Base-by-base conservation (phyloP, 331 rosid genomes). In the Acacia concinna region DNA sequence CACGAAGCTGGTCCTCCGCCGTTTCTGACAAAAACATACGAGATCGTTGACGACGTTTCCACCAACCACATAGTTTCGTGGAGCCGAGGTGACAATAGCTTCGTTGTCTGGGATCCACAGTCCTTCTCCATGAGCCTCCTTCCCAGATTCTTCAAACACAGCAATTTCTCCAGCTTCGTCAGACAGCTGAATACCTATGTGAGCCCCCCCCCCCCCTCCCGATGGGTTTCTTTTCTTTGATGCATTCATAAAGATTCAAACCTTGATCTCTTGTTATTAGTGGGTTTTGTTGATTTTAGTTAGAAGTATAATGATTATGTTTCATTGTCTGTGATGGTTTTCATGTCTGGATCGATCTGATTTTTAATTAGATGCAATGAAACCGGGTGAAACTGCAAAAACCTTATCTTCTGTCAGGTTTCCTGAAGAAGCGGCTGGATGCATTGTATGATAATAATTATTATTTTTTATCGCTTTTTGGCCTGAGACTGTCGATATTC, bases 171-270 rank as follows among this genome's bases (percentile, higher is more conserved):
- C 2, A 94, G 97, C 87, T 94, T 94, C 77, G 97, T 92, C 65
- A 81, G 98, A 75, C 98, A 94, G 85, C 95, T 94, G 38, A 94
- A 94, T 77, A 92, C 97, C 67, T 94, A 94, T 87, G 98, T 94
- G 64, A 86, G 97, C 65, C 7, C 13, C 5, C 1, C 3, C 28
- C n/a, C 32, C 4, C 49, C 4, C 35, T 65, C 31, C 13, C n/a
- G n/a, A n/a, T 30, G 31, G 38, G n/a, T 44, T 12, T 27, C 27
- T 15, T 63, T 21, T 52, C 60, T 52, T 52, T 8, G 28, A n/a
- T 2, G 4, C 12, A 21, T n/a, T 21, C 2, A 21, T 52, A 3
- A n/a, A 52, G 21, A 13, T 52, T 23, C 25, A 56, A 56, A 23
- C 63, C 10, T 0, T 21, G 62, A 54, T 21, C 62, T 54, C 25